phyloP scores from a whole-genome alignment of 1,284 basidiomycete genomes.

The Sutorius eximius region DNA sequence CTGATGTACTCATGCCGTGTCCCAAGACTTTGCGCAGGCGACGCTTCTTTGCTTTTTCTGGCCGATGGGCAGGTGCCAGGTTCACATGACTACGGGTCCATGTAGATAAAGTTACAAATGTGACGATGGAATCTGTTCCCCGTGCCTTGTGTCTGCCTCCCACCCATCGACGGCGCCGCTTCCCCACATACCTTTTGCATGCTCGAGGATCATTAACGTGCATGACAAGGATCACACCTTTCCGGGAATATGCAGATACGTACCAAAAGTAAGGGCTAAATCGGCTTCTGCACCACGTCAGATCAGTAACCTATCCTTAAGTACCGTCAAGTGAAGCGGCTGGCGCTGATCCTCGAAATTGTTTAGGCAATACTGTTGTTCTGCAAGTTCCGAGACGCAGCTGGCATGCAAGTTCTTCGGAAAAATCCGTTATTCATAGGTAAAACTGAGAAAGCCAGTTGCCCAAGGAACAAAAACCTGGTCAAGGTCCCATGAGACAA shows the following conservation, averaged over 20 bases:
- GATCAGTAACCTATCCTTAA: not conserved
- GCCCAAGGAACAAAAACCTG: not conserved
- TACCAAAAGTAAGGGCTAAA: not conserved
- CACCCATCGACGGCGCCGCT: not conserved
- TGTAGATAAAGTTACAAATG: not conserved
- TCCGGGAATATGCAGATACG: conserved; percentile 2
- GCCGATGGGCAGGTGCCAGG: no score
- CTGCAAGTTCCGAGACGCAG: conserved; percentile 1
- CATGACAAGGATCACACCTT: not conserved
- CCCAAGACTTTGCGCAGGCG: not conserved
- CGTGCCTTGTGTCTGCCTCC: not conserved
- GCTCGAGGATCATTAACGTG: not conserved
- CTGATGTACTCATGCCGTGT: not conserved
- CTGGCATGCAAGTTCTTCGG: not conserved
- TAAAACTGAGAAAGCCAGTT: not conserved
- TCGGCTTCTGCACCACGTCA: not conserved
- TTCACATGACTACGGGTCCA: not conserved
- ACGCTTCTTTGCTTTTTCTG: not conserved
- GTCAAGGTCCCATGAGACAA: not conserved
- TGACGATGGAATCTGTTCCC: not conserved
- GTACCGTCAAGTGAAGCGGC: not conserved
- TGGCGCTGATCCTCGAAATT: not conserved
- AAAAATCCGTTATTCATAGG: not conserved
- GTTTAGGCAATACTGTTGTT: not conserved
- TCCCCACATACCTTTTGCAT: not conserved